Conservation (phyloP, 192 early-diverging fungal species). For the Spizellomyces sp. region DNA sequence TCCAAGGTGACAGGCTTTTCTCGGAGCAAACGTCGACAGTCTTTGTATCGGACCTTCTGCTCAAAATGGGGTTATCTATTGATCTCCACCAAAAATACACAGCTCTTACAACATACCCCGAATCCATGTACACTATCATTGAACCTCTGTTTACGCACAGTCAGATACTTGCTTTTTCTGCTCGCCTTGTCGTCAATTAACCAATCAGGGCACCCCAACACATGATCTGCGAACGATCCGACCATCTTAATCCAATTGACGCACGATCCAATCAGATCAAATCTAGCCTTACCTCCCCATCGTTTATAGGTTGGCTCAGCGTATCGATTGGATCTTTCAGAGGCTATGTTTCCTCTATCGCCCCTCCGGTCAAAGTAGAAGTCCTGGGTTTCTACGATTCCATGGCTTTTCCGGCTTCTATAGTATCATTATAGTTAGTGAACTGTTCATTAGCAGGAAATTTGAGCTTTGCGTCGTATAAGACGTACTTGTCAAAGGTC, state of each 20-base stretch:
- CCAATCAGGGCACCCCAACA: conserved; percentile 10
- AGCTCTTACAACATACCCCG: neutral
- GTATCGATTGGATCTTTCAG: neutral
- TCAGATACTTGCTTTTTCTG: conserved; percentile 12
- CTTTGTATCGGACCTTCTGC: conserved; percentile 17
- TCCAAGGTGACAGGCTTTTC: conserved; percentile 14
- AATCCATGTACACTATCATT: neutral
- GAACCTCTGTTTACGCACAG: neutral
- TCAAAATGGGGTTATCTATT: neutral
- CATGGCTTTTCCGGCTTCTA: neutral
- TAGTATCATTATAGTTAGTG: neutral
- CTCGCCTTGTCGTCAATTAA: conserved; percentile 8
- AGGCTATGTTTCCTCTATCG: conserved; percentile 21
- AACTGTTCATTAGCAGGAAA: neutral
- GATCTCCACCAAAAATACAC: neutral
- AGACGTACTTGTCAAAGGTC: too few species aligned
- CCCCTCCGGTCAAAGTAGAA: conserved; percentile 27
- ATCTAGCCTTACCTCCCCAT: conserved; percentile 16
- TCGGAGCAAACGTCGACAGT: conserved; percentile 14
- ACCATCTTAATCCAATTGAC: neutral
- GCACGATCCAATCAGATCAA: neutral
- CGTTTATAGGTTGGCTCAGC: conserved; percentile 17
- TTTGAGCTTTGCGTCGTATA: neutral
- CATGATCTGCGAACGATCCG: neutral
- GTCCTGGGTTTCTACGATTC: conserved; percentile 14